These are phyloP conservation scores for Ramularia endophylla DNA, from an alignment of 2,329 filamentous ascomycete genomes.

Conservation along the genomic window DNA sequence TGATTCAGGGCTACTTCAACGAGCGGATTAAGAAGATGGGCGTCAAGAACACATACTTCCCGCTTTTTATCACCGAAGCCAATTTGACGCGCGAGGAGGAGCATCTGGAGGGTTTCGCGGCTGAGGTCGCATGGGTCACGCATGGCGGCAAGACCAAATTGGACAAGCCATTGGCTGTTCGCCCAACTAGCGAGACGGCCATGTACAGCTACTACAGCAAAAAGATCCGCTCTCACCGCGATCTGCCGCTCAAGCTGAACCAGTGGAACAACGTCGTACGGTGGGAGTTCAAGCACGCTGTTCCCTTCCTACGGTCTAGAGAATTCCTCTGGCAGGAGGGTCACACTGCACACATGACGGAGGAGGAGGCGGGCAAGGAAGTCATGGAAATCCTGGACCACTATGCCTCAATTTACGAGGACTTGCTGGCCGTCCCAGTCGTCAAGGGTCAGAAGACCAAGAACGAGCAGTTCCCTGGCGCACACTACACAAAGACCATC, in stretches of 20 bases:
- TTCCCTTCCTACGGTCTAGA: slow-evolving; percentile 79
- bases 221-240: slow-evolving; percentile 94
- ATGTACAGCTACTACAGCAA: slow-evolving; percentile 97
- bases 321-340: slow-evolving; percentile 99
- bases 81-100: slow-evolving; percentile 84
- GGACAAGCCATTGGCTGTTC: slow-evolving; percentile 69
- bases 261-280: slow-evolving; percentile 96
- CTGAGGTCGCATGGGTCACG: slow-evolving; percentile 84
- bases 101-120: slow-evolving; percentile 97
- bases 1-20: slow-evolving; percentile 55
- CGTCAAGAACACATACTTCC: slow-evolving; percentile 94
- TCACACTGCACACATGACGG: slow-evolving; percentile 84
- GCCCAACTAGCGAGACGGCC: slow-evolving; percentile 67
- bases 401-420: slow-evolving; percentile 87
- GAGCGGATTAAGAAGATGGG: slow-evolving; percentile 79
- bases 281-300: slow-evolving; percentile 94
- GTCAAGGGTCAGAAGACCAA: slow-evolving; percentile 93
- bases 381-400: slow-evolving; percentile 89
- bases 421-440: slow-evolving; percentile 90
- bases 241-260: slow-evolving; percentile 88
- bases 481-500: slow-evolving; percentile 92
- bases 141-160: slow-evolving; percentile 88
- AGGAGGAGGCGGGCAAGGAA: slow-evolving; percentile 74
- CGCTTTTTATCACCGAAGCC: slow-evolving; percentile 89
- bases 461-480: slow-evolving; percentile 96